Evolutionary conservation across 1,284 basidiomycete species (phyloP).

Genomic region (Sporisorium scitamineum): DNA sequence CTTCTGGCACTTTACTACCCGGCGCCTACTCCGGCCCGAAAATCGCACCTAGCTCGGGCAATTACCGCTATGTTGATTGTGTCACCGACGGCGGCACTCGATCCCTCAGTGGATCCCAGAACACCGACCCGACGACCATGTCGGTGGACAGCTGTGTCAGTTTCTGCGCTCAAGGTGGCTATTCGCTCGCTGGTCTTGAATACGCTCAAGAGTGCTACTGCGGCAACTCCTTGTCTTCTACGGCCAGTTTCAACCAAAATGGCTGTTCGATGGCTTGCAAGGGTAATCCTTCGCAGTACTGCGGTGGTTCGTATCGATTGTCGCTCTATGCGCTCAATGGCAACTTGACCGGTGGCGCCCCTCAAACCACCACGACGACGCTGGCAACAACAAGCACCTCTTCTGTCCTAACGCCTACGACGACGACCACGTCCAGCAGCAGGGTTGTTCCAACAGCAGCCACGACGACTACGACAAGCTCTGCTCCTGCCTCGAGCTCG

Average conservation of each 20-base stretch:
- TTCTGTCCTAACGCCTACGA: too few species aligned
- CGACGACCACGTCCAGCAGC: too few species aligned
- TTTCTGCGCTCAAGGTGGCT: conserved; percentile 67
- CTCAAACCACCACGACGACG: too few species aligned
- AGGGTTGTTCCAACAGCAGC: too few species aligned
- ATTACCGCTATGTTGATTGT: conserved; percentile 21
- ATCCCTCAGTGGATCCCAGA: background rate
- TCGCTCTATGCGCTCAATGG: too few species aligned
- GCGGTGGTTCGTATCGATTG: background rate
- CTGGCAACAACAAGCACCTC: too few species aligned
- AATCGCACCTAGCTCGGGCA: background rate
- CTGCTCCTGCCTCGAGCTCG: too few species aligned
- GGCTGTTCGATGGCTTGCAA: background rate
- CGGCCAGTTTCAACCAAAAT: conserved; percentile 68
- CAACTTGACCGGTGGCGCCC: too few species aligned
- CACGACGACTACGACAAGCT: too few species aligned
- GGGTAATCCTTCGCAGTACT: background rate
- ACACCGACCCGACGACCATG: conserved; percentile 71
- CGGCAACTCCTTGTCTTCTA: conserved; percentile 71
- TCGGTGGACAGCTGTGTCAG: conserved; percentile 77
- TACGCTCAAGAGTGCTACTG: conserved; percentile 7
- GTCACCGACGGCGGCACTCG: conserved; percentile 5
- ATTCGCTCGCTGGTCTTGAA: background rate
- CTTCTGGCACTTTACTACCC: conserved; percentile 1
- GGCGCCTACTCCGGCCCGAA: conserved; percentile 9